Conservation (phyloP, 2,329 filamentous ascomycete species). For the Fusarium torulosum region DNA sequence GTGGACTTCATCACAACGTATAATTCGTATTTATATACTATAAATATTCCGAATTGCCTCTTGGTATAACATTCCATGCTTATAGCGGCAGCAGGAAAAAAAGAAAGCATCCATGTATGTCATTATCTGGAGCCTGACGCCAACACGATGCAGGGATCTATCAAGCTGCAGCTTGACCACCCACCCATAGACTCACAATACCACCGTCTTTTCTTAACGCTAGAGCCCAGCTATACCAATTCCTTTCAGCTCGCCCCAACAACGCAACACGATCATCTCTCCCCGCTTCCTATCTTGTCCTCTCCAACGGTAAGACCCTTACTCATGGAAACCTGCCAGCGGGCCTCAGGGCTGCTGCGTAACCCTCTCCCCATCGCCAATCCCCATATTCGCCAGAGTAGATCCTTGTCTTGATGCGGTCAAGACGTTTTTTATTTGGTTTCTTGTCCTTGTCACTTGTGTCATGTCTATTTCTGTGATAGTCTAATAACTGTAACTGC, state of each 20-base stretch:
- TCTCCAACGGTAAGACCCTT: slow-evolving; percentile 24
- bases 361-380: slow-evolving; percentile 11
- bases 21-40: slow-evolving; percentile 11
- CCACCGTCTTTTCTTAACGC: not conserved
- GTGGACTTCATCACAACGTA: not conserved
- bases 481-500: slow-evolving; percentile 11
- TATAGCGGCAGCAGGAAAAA: slow-evolving; percentile 8
- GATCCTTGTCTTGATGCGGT: slow-evolving; percentile 34
- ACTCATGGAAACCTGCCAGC: slow-evolving; percentile 9
- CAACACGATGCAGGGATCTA: slow-evolving; percentile 41
- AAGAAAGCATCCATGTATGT: slow-evolving; percentile 10
- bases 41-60: slow-evolving; percentile 23
- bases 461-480: slow-evolving; percentile 23
- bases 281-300: slow-evolving; percentile 24
- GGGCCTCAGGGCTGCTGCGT: slow-evolving; percentile 37
- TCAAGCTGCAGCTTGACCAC: slow-evolving; percentile 35
- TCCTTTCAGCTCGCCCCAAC: slow-evolving; percentile 31
- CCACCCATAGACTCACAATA: slow-evolving; percentile 12
- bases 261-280: slow-evolving; percentile 27
- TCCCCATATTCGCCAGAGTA: not conserved
- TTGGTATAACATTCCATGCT: slow-evolving; percentile 11
- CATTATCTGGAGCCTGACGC: slow-evolving; percentile 30
- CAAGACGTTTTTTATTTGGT: not conserved
- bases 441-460: slow-evolving; percentile 6
- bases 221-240: not conserved